Percentiles rank a stretch among this genome's conserved stretches.
Conservation (phyloP, 2,329 filamentous ascomycete genomes). For the Dactylellina cionopaga region DNA sequence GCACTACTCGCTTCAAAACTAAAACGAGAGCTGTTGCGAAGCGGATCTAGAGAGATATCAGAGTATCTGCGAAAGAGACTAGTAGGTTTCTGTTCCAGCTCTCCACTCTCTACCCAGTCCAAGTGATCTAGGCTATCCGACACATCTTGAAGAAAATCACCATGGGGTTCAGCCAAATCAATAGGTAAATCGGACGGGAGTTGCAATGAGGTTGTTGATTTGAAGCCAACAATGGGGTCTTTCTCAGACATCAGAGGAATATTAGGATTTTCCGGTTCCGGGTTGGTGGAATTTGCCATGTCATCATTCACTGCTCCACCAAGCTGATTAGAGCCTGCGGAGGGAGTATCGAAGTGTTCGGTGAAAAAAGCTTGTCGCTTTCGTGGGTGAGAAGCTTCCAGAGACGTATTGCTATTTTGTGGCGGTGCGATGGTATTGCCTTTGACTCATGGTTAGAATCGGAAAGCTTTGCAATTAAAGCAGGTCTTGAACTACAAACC, state of each 20-base stretch:
- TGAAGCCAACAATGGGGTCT: too few species aligned
- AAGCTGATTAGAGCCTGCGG: background rate
- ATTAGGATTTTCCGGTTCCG: too few species aligned
- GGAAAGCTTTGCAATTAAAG: too few species aligned
- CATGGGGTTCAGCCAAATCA: background rate
- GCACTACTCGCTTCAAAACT: constrained; percentile 72
- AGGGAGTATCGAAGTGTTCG: constrained; percentile 33
- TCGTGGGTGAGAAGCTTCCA: constrained; percentile 11
- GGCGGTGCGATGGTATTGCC: constrained; percentile 2
- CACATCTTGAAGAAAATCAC: background rate
- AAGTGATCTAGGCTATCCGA: background rate
- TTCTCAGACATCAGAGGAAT: too few species aligned
- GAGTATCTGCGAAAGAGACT: background rate
- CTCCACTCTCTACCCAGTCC: background rate
- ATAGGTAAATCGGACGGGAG: background rate
- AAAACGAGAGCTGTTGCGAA: constrained; percentile 56
- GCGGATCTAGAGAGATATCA: constrained; percentile 30
- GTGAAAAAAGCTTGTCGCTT: constrained; percentile 49
- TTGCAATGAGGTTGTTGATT: too few species aligned
- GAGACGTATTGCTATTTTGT: constrained; percentile 11
- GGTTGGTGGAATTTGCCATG: too few species aligned
- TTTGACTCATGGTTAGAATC: constrained; percentile 1
- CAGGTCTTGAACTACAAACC: constrained; percentile 16
- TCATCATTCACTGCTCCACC: too few species aligned
- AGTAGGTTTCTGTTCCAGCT: background rate